Evolutionary conservation across 106 monocot genomes (phyloP).

Genomic region (Alisma plantagoaquatica): DNA sequence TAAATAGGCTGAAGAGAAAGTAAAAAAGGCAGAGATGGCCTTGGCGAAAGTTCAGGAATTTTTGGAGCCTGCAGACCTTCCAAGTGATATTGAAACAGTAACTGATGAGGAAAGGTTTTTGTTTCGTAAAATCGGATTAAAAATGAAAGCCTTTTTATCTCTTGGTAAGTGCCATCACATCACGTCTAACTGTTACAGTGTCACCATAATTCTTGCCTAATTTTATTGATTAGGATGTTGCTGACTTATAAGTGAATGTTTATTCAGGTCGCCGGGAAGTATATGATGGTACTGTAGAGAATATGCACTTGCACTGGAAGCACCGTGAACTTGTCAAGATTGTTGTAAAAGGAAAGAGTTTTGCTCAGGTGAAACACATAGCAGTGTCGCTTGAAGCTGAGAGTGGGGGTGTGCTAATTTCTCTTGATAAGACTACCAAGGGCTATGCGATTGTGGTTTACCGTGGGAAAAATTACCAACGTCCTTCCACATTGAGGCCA

Average conservation of each 20-base stretch:
- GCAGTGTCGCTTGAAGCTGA: constrained; percentile 93
- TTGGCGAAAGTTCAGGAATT: constrained; percentile 75
- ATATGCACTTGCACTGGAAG: constrained; percentile 94
- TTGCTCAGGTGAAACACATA: constrained; percentile 84
- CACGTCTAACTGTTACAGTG: too few relatives aligned
- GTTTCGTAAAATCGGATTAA: constrained; percentile 74
- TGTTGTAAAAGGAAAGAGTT: constrained; percentile 71
- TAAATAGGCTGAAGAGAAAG: constrained; percentile 59
- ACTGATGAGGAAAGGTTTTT: constrained; percentile 86
- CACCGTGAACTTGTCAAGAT: constrained; percentile 76
- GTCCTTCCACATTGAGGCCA: constrained; percentile 56
- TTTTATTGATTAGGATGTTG: too few relatives aligned
- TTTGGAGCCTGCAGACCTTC: constrained; percentile 68
- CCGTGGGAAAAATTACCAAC: constrained; percentile 85
- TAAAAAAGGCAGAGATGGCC: constrained; percentile 79
- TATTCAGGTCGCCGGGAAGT: constrained; percentile 63
- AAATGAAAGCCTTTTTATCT: constrained; percentile 62
- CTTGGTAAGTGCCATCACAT: constrained; percentile 48
- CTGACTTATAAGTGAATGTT: too few relatives aligned
- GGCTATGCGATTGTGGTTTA: constrained; percentile 82
- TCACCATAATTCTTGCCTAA: too few relatives aligned
- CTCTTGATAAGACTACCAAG: constrained; percentile 92
- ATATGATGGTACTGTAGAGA: constrained; percentile 84
- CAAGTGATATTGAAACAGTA: constrained; percentile 87
- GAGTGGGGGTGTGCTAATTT: constrained; percentile 85